Evolutionary conservation across 1,139 yeast genomes (phyloP), one percentile per base, ranked within the genome.

Genomic region (Sugiyamaella neomexicana): DNA sequence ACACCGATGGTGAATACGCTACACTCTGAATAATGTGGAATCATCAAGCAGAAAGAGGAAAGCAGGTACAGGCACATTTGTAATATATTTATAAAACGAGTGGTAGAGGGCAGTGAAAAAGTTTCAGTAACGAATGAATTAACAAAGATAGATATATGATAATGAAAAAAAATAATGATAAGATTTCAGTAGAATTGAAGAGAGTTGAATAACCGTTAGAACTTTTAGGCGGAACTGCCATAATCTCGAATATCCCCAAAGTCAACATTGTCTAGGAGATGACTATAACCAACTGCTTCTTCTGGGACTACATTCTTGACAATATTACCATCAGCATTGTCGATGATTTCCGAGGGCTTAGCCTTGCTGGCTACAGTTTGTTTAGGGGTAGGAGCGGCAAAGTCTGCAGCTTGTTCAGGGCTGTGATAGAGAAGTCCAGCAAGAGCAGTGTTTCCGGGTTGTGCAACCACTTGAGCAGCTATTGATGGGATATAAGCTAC

Each of bases 171-270:
- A 16, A 16, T n/a, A 20, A 32, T 17, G 15, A 36, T 12, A 37
- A 29, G 44, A 16, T 13, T 34, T 50, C 47, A 32, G 29, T 50
- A 53, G 43, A 53, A 46, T 8, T 15, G 13, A n/a, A 46, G 15
- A 45, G 15, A 32, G 17, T 32, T 20, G 25, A 6, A 12, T 16
- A 25, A 2, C 13, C 17, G 17, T 4, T 34, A 32, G 4, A 20
- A 32, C 4, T 9, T 16, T 44, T 44, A 44, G 32, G 27, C 34
- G 8, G 44, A n/a, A 38, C 16, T 34, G 16, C 55, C 55, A 29
- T 53, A 53, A 41, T 47, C 50, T 16, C n/a, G 32, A 32, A 53
- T 36, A 46, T 53, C 55, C 4, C 55, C 55, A 23, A 53, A 53
- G 23, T 53, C 50, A 23, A 40, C 17, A n/a, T 40, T 31, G 34